phyloP scores from a whole-genome alignment of 495 filamentous ascomycete genomes.

The Immersiella caudata region DNA sequence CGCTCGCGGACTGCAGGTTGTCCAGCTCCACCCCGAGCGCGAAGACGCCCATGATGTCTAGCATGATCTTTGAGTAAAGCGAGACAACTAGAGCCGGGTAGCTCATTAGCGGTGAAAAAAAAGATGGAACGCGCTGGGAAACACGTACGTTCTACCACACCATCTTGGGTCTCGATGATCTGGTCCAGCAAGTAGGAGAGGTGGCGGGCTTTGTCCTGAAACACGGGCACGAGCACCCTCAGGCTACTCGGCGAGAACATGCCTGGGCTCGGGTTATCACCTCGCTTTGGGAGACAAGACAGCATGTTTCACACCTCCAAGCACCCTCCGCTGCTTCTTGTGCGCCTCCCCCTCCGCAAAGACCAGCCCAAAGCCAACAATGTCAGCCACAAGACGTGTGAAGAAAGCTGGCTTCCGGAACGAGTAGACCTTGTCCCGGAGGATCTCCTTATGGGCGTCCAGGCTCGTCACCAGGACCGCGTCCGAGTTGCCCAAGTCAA shows the following conservation, averaged over 20 bases:
- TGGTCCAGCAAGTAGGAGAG: too few relatives aligned
- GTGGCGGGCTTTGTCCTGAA: too few relatives aligned
- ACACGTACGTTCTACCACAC: too few relatives aligned
- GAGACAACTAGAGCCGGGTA: too few relatives aligned
- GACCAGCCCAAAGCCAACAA: background rate
- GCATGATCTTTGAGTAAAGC: slow-evolving; percentile 40
- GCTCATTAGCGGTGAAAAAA: too few relatives aligned
- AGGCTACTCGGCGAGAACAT: too few relatives aligned
- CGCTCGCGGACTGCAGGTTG: slow-evolving; percentile 47
- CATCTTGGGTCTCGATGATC: too few relatives aligned
- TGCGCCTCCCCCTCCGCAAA: background rate
- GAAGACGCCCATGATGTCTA: slow-evolving; percentile 71
- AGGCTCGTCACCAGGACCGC: background rate
- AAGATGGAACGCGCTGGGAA: too few relatives aligned
- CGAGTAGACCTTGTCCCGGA: background rate
- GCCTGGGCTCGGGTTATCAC: too few relatives aligned
- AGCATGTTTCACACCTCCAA: too few relatives aligned
- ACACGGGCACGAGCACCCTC: too few relatives aligned
- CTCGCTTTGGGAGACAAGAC: too few relatives aligned
- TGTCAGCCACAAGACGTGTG: background rate
- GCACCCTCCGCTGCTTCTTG: background rate
- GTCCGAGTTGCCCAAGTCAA: background rate
- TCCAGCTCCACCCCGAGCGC: slow-evolving; percentile 69
- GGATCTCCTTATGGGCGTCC: background rate
- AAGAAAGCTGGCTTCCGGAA: background rate